Evolutionary conservation across 495 filamentous ascomycete genomes (phyloP), one percentile per base, ranked within the genome.

Genomic region (Margaritispora aquatica): DNA sequence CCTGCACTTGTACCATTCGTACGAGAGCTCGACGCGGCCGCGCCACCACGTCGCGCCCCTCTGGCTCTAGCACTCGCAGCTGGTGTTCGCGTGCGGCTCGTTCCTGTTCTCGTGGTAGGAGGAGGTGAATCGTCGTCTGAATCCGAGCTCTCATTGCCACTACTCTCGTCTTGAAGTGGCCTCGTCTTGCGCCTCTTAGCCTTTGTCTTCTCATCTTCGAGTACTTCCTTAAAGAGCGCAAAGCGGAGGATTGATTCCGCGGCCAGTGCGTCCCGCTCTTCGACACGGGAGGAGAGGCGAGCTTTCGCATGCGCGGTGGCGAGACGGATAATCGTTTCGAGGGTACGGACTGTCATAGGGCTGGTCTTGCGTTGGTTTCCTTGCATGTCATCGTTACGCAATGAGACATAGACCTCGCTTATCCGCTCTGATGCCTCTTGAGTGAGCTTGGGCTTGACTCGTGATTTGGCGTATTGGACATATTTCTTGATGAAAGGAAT

Each of bases 401-500:
- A 83, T 21, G 88, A 88, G 24, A 92, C 92, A 73, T 97, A 99
- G n/a, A 91, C 88, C 17, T 88, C 80, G 51, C 93, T 85, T 67
- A 97, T 95, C 63, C 95, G 89, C 65, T 96, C 89, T 38, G 92
- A 89, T 10, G 95, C 94, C 26, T 90, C 92, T 69, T 93, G 92
- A 17, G 95, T 96, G 57, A 99, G 74, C 23, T 95, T 77, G 3
- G 94, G 94, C 83, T 92, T 93, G 66, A 96, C 81, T 69, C 94
- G 77, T 26, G 84, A 86, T 74, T 97, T 97, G 64, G 95, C 92
- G 71, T 99, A 99, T 70, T 99, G 94, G 59, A 99, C 92, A 71
- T 97, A 99, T 74, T 99, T 99, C 79, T 97, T 97, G 74, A 99
- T 92, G 76, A 99, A 99, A 0, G 93, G 92, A 58, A 99, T 96